phyloP scores from a whole-genome alignment of 73 alveolate genomes.

The Tetrahymena thermophila region DNA sequence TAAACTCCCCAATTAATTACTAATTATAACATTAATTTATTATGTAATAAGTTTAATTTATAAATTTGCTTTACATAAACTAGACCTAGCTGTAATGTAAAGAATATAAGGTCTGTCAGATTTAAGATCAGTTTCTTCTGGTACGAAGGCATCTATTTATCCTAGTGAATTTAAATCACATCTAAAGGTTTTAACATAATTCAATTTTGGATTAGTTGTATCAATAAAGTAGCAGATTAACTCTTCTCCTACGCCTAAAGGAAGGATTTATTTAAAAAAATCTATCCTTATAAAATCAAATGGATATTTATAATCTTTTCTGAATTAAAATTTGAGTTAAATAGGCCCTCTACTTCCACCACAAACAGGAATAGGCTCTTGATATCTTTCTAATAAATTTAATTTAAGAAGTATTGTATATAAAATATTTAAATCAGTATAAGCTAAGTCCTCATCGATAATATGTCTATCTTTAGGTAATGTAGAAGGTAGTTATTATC shows the following conservation, averaged over 20 bases:
- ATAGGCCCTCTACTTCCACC: conserved; percentile 40
- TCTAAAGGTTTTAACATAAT: conserved; percentile 16
- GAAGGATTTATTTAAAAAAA: background rate
- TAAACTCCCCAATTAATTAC: background rate
- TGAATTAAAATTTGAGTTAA: conserved; percentile 7
- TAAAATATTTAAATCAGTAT: background rate
- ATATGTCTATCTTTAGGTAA: background rate
- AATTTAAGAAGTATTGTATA: background rate
- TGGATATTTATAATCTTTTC: conserved; percentile 18
- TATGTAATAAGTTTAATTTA: background rate
- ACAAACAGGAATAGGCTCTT: conserved; percentile 18
- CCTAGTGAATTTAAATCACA: conserved; percentile 19
- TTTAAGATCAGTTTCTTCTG: conserved; percentile 32
- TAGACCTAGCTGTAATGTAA: background rate
- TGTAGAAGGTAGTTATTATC: background rate
- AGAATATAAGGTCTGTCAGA: conserved; percentile 17
- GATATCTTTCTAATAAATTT: conserved; percentile 3
- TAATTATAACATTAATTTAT: background rate
- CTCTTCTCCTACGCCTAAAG: background rate
- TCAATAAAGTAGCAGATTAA: conserved; percentile 19
- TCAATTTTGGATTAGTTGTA: conserved; percentile 11
- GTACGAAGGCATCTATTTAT: background rate
- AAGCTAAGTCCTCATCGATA: background rate
- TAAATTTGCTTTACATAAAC: background rate
- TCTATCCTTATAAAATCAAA: conserved; percentile 9